These are phyloP conservation scores for Nemania abortiva DNA, from an alignment of 2,329 filamentous ascomycete genomes.

Conservation along the genomic window DNA sequence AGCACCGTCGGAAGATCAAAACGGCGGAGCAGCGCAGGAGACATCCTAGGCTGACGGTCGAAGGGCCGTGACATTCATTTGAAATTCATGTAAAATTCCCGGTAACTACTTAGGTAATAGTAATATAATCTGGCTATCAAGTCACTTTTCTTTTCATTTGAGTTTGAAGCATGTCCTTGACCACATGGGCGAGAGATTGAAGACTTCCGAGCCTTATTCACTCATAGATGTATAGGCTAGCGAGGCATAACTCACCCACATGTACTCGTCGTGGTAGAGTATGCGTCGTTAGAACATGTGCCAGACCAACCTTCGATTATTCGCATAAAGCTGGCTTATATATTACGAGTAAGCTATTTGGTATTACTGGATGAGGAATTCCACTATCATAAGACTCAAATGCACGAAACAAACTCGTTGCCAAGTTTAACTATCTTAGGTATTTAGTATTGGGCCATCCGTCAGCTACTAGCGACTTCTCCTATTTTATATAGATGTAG, in stretches of 20 bases:
- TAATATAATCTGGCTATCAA: background rate
- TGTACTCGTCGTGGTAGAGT: too few relatives aligned
- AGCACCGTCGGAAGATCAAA: background rate
- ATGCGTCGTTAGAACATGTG: too few relatives aligned
- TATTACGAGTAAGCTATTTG: background rate
- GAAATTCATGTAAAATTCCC: background rate
- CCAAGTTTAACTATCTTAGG: background rate
- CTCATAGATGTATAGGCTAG: too few relatives aligned
- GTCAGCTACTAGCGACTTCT: background rate
- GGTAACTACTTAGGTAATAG: background rate
- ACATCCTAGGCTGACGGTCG: background rate
- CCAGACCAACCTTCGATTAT: too few relatives aligned
- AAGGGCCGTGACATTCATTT: background rate
- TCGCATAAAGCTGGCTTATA: background rate
- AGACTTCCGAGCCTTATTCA: background rate
- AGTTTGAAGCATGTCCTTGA: background rate
- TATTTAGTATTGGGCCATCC: background rate
- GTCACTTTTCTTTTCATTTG: background rate
- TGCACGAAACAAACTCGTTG: background rate
- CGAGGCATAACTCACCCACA: too few relatives aligned
- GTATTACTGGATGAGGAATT: background rate
- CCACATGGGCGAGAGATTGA: background rate
- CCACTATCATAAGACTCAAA: background rate
- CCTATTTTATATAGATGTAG: conserved; percentile 1
- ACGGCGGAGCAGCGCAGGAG: background rate